Conservation (phyloP, 768 basidiomycete species). For the Leccinum sublutescens region DNA sequence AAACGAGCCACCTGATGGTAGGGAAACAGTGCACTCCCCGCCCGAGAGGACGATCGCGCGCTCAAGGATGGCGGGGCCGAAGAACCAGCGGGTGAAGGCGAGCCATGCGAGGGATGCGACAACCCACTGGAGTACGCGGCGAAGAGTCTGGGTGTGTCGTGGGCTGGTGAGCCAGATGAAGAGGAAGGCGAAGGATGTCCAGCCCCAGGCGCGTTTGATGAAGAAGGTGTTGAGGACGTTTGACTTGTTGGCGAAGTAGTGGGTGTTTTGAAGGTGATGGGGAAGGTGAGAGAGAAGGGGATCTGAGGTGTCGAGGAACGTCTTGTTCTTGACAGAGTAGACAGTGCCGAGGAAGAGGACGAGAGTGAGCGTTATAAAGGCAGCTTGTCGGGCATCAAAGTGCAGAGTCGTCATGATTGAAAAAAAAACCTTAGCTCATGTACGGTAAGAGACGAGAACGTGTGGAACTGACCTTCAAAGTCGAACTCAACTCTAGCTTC, state of each 20-base stretch:
- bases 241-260: conserved; percentile 79
- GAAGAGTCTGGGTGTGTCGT: conserved; percentile 36
- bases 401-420: conserved; percentile 16
- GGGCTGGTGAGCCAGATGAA: conserved; percentile 59
- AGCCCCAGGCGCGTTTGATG: conserved; percentile 90
- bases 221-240: conserved; percentile 83
- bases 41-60: conserved; percentile 65
- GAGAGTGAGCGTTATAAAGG: conserved; percentile 42
- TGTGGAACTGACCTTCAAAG: not conserved
- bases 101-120: conserved; percentile 68
- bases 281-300: conserved; percentile 66
- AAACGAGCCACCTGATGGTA: conserved; percentile 56
- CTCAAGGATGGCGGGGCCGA: conserved; percentile 75
- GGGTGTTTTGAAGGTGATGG: conserved; percentile 58
- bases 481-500: no score
- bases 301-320: conserved; percentile 85
- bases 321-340: conserved; percentile 61
- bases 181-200: conserved; percentile 75
- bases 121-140: conserved; percentile 52
- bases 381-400: conserved; percentile 26
- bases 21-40: conserved; percentile 66
- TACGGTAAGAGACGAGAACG: no score
- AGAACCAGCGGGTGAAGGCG: conserved; percentile 82
- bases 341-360: conserved; percentile 59
- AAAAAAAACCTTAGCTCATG: no score